Evolutionary conservation across 2,329 filamentous ascomycete species (phyloP).

Genomic region (Myriosclerotinia scirpicola): DNA sequence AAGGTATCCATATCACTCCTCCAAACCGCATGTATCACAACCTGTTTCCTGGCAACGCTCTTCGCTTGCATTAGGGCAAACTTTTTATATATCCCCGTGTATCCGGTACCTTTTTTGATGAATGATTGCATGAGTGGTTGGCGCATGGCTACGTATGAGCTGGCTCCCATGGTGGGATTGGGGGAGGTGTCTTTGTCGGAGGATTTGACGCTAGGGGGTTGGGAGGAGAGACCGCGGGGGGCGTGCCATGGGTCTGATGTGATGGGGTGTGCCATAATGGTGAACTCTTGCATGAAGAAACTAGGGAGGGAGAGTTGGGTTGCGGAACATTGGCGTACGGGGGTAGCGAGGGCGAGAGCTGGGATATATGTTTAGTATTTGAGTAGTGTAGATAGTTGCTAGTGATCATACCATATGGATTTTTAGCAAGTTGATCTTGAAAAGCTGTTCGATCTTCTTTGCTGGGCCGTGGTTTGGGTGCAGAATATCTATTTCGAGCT

Average conservation of each 20-base stretch:
- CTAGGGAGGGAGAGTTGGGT: constrained; percentile 53
- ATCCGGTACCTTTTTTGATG: constrained; percentile 2
- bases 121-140: constrained; percentile 18
- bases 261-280: constrained; percentile 54
- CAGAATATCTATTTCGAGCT: constrained; percentile 38
- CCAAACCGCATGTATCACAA: constrained; percentile 41
- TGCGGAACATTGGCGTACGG: constrained; percentile 56
- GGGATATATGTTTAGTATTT: neutral
- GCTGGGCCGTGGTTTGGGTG: constrained; percentile 38
- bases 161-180: constrained; percentile 19
- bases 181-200: neutral
- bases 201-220: neutral
- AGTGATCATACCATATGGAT: constrained; percentile 52
- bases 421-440: constrained; percentile 58
- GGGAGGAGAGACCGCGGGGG: constrained; percentile 45
- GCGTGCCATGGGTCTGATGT: constrained; percentile 56
- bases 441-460: constrained; percentile 48
- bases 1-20: constrained; percentile 57
- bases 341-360: constrained; percentile 59
- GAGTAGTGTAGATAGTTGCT: neutral
- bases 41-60: neutral
- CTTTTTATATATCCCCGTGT: neutral
- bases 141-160: constrained; percentile 24
- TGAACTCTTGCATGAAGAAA: constrained; percentile 64
- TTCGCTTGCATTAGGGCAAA: neutral